A percentile compares a stretch with the other conserved stretches of the same genome.
Conservation (phyloP, 108 stramenopile genomes). For the Cyclotella baltica region DNA sequence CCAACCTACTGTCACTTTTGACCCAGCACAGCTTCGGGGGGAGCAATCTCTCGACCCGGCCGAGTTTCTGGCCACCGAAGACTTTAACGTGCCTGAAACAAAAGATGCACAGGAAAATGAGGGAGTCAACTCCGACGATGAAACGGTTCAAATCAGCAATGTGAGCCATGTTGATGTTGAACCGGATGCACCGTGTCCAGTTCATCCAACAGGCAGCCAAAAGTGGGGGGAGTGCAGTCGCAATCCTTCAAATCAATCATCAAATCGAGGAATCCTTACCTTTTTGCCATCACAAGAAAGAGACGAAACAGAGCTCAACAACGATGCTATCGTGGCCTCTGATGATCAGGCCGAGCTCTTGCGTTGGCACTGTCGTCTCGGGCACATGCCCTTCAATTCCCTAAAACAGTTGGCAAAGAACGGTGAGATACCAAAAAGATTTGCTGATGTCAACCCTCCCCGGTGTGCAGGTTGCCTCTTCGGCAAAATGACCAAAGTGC, state of each 20-base stretch:
- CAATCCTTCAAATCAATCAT: conserved; percentile 1
- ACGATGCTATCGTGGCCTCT: neutral
- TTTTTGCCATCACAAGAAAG: neutral
- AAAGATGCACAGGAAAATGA: neutral
- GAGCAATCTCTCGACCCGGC: neutral
- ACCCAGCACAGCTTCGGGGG: neutral
- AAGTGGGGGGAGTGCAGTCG: conserved; percentile 25
- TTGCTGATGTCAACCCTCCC: conserved; percentile 15
- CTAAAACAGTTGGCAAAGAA: conserved; percentile 1
- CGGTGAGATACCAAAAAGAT: conserved; percentile 17
- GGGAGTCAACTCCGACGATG: neutral
- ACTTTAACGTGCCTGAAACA: neutral
- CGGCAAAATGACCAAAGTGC: conserved; percentile 12
- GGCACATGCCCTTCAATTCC: neutral
- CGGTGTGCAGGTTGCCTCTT: conserved; percentile 28
- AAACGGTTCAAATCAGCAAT: conserved; percentile 3
- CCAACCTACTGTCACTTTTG: neutral
- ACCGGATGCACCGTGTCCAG: neutral
- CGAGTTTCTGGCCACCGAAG: conserved; percentile 10
- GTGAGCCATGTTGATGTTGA: neutral
- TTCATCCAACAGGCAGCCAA: conserved; percentile 22
- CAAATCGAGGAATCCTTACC: conserved; percentile 15
- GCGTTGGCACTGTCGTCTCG: conserved; percentile 16
- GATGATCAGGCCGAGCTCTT: conserved; percentile 12
- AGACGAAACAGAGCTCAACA: conserved; percentile 9